These are phyloP conservation scores for Candida tetrigidarum DNA, from an alignment of 1,139 yeast genomes.

Conservation along the genomic window DNA sequence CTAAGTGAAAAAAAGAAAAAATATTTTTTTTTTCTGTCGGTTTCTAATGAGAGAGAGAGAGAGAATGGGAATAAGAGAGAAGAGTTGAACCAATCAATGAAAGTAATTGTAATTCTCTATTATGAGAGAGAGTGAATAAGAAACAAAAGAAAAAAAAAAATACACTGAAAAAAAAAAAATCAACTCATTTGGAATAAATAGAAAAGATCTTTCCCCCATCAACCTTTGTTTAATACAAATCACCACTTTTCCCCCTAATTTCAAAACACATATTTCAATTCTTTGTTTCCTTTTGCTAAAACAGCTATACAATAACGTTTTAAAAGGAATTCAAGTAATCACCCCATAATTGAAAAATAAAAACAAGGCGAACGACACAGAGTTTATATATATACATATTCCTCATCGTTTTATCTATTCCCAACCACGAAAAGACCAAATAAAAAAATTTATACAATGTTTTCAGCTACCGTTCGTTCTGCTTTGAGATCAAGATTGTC, in stretches of 20 bases:
- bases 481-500: constrained; percentile 51
- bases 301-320: too few species aligned
- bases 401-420: not conserved
- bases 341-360: too few species aligned
- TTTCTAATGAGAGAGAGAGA: too few species aligned
- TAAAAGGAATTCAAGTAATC: too few species aligned
- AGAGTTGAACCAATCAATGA: constrained; percentile 9
- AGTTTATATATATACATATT: too few species aligned
- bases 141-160: not conserved
- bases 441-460: too few species aligned
- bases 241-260: not conserved
- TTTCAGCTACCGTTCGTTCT: constrained; percentile 56
- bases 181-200: not conserved
- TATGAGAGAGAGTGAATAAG: too few species aligned
- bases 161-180: constrained; percentile 7
- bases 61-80: too few species aligned
- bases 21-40: too few species aligned
- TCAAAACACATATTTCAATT: constrained; percentile 1
- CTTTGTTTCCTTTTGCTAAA: not conserved
- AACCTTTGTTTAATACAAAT: too few species aligned
- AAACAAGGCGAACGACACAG: too few species aligned
- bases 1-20: not conserved
- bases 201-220: not conserved
- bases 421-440: too few species aligned
- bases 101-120: constrained; percentile 5